A percentile compares a stretch with the other conserved stretches of the same genome.
These are phyloP conservation scores for Candida sp. DNA, from an alignment of 1,139 yeast genomes.

Conservation along the genomic window DNA sequence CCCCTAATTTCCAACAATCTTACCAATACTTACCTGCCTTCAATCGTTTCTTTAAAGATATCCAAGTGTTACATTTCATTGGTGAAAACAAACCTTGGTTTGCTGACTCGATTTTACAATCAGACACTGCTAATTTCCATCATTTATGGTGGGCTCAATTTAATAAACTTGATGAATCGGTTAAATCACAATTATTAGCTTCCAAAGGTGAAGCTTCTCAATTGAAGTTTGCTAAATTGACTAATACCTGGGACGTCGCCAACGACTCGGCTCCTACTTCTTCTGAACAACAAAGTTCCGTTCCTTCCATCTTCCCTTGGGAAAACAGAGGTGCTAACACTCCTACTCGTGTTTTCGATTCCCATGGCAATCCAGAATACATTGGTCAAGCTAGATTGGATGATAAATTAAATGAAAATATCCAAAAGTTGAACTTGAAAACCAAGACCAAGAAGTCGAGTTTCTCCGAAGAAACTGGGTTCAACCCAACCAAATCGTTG, in stretches of 20 bases:
- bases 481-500: constrained; percentile 22
- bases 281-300: constrained; percentile 9
- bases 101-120: constrained; percentile 13
- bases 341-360: constrained; percentile 17
- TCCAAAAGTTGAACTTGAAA: constrained; percentile 1
- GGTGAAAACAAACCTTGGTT: constrained; percentile 30
- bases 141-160: constrained; percentile 37
- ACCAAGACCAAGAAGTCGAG: neutral
- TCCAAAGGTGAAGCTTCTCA: constrained; percentile 27
- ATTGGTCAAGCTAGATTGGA: constrained; percentile 4
- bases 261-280: constrained; percentile 4
- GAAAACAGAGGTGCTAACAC: constrained; percentile 23
- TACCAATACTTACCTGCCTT: constrained; percentile 32
- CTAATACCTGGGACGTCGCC: constrained; percentile 26
- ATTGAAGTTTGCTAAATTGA: constrained; percentile 24
- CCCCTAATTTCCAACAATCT: constrained; percentile 23
- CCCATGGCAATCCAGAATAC: neutral
- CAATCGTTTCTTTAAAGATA: constrained; percentile 22
- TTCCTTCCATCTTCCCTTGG: constrained; percentile 44
- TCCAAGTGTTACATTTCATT: constrained; percentile 26
- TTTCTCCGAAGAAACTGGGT: constrained; percentile 7
- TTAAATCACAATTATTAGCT: constrained; percentile 14
- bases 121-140: constrained; percentile 18
- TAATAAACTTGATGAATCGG: constrained; percentile 14
- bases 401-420: constrained; percentile 6